Percentiles rank a stretch among this genome's conserved stretches.
These are phyloP conservation scores for Lodderomyces orthopsilosis DNA, from an alignment of 1,139 yeast genomes.

Conservation along the genomic window DNA sequence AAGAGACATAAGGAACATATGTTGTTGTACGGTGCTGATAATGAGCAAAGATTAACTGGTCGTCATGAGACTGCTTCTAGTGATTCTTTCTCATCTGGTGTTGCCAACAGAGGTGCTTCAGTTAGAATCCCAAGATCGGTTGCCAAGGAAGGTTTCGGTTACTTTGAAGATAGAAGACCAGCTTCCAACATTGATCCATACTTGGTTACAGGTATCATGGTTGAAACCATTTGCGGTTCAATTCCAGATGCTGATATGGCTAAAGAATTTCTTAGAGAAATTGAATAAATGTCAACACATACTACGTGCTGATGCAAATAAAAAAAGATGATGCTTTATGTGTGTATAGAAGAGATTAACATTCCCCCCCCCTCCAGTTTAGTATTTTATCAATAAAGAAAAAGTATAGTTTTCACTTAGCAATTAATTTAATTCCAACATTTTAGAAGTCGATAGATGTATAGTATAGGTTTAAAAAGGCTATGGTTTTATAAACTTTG, in stretches of 20 bases:
- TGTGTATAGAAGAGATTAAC: neutral
- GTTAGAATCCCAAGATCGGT: conserved; percentile 98
- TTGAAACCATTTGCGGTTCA: conserved; percentile 94
- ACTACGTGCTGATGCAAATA: no score
- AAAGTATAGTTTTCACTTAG: neutral
- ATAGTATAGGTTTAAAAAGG: no score
- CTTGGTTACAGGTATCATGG: conserved; percentile 96
- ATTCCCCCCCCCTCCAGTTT: neutral
- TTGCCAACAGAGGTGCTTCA: conserved; percentile 99
- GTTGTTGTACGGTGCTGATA: conserved; percentile 91
- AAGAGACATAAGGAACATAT: conserved; percentile 97
- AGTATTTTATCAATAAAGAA: neutral
- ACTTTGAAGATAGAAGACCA: conserved; percentile 99
- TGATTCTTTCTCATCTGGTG: conserved; percentile 91
- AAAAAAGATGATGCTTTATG: neutral
- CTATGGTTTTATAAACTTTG: no score
- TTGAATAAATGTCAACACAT: conserved; percentile 28
- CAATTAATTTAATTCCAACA: no score
- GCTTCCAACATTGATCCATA: conserved; percentile 99
- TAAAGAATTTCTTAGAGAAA: conserved; percentile 79
- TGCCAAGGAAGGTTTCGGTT: conserved; percentile 96
- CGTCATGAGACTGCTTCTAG: conserved; percentile 97
- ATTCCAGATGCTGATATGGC: conserved; percentile 96
- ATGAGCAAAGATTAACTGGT: conserved; percentile 93
- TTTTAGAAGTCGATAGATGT: no score